Evolutionary conservation across 2,329 filamentous ascomycete genomes (phyloP), one percentile per base, ranked within the genome.

Genomic region (Ilyonectria sp.): DNA sequence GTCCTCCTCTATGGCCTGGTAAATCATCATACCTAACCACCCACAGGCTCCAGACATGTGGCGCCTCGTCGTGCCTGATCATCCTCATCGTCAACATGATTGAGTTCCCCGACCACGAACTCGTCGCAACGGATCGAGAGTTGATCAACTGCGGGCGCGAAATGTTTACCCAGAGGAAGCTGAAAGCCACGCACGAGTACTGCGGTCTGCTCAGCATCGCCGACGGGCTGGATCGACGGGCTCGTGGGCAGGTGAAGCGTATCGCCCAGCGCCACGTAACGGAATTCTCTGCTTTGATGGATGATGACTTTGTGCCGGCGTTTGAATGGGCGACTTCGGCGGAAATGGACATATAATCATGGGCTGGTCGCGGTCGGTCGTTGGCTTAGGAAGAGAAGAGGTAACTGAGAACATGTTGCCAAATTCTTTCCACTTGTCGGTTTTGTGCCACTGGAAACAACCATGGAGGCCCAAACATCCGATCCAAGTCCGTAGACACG

Each of bases 31-130:
- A 7, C 10, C 62, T 68, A 2, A 62, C 11, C 1, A 9, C 4
- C 1, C 1, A 15, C 1, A 75, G 72, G 72, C 65, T 74, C 6
- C 69, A 69, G 2, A 63, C 55, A 7, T 74, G 72, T 44, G 60
- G 67, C 29, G 63, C 63, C 15, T 69, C 67, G 4, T 69, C 69
- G 0, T 71, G 65, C 15, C 33, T 74, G 4, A 35, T 72, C 13
- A 56, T 75, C 13, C 46, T 75, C 0, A 55, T 72, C 13, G 60
- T 74, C 29, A 75, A 74, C 15, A 71, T 74, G 44, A 69, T 74
- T 2, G 72, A 74, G 35, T 70, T 65, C 46, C 72, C 72, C 4
- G 63, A 59, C 21, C 63, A 71, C 4, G 43, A 29, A 8, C 26
- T 53, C 1, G 53, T 66, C 1, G 4, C 23, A 1, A 37, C 58